A percentile compares a stretch with the other conserved stretches of the same genome.
These are phyloP conservation scores for Colletotrichum echinochloae DNA, from an alignment of 2,329 filamentous ascomycete species.

Conservation along the genomic window DNA sequence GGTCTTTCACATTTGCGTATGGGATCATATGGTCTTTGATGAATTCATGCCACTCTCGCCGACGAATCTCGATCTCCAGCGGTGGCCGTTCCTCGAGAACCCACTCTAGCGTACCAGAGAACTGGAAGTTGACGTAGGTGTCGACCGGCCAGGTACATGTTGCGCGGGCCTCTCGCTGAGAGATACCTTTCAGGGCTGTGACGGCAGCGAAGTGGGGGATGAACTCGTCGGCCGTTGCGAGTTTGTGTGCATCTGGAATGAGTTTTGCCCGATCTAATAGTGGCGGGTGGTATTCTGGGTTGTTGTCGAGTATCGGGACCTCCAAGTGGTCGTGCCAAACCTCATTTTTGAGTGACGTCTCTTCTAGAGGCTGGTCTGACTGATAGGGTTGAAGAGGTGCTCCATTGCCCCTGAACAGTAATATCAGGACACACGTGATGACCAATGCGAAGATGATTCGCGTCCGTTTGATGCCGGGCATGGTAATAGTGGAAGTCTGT, in stretches of 20 bases:
- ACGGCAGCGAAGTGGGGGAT: slow-evolving; percentile 27
- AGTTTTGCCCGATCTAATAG: not conserved
- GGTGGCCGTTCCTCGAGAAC: slow-evolving; percentile 25
- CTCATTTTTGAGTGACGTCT: not conserved
- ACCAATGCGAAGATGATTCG: slow-evolving; percentile 18
- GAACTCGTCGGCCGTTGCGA: slow-evolving; percentile 24
- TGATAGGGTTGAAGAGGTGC: not conserved
- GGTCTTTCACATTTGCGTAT: slow-evolving; percentile 24
- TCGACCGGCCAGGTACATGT: slow-evolving; percentile 29
- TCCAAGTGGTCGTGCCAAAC: slow-evolving; percentile 2
- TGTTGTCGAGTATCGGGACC: slow-evolving; percentile 3
- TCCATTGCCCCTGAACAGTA: slow-evolving; percentile 9
- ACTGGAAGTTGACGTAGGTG: slow-evolving; percentile 24
- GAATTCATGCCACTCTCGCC: slow-evolving; percentile 33
- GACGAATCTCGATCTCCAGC: slow-evolving; percentile 30
- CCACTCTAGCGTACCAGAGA: slow-evolving; percentile 26
- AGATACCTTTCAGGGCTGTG: slow-evolving; percentile 8
- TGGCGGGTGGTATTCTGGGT: not conserved
- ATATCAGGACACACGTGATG: slow-evolving; percentile 3
- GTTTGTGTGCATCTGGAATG: slow-evolving; percentile 13
- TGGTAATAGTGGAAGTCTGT: not conserved
- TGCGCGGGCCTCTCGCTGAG: slow-evolving; percentile 19
- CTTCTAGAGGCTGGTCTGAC: not conserved
- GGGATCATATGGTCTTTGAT: slow-evolving; percentile 20
- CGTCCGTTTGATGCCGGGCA: slow-evolving; percentile 26